Evolutionary conservation across 306 rosid species (phyloP), one percentile per base, ranked within the genome.

Genomic region (Senna siamea): DNA sequence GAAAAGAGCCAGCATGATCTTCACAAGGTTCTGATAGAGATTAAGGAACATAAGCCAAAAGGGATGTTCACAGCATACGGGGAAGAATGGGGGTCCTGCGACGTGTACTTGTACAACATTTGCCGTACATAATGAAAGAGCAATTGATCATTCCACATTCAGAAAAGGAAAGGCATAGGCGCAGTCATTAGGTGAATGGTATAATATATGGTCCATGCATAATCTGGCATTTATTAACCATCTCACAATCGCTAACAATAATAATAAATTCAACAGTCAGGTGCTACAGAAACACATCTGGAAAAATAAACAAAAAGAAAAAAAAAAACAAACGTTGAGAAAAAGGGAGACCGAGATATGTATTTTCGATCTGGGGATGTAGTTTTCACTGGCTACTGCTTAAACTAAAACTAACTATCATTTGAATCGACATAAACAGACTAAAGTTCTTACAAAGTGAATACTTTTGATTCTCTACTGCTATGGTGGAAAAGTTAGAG

Each of bases 141-240:
- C 78, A 82, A 73, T 73, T 73, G 70, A 81, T 79, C 83, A 80
- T 74, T 73, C 79, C 62, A 22, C 40, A 73, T 26, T 52, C 74
- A 82, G 66, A 79, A 58, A 56, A 48, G 59, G 41, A 79, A 35
- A 58, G 43, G 30, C 19, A 73, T 30, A 76, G 73, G 72, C 74
- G 58, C 68, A 74, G 74, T 75, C 79, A 76, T 69, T 30, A 73
- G 18, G 56, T 68, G 53, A 79, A 48, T 69, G 81, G 80, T 65
- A 26, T 26, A 26, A 48, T 48, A 48, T 53, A 83, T 69, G 85
- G 84, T 82, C 86, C 89, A 80, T 77, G 80, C 87, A 81, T 76
- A 84, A 72, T 79, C 84, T 60, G 81, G 85, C 88, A 88, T 88
- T 90, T 90, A 90, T 90, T 90, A 84, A 81, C 85, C 88, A 86